A percentile compares a stretch with the other conserved stretches of the same genome.
These are phyloP conservation scores for Trichophyton rubrum DNA, from an alignment of 2,329 filamentous ascomycete genomes.

Conservation along the genomic window DNA sequence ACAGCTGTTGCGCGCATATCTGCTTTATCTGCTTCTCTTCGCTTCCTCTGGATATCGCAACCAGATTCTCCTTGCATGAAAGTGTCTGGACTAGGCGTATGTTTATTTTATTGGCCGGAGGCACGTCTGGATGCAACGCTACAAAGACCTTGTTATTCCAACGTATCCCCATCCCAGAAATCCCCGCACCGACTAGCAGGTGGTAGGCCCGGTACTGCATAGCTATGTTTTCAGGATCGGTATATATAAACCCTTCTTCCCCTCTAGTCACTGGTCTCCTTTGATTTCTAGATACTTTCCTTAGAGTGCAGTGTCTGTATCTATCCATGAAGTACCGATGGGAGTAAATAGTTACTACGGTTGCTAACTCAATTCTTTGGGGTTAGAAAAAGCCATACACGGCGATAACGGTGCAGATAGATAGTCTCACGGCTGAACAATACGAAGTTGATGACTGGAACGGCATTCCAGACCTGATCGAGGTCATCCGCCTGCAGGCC, in stretches of 20 bases:
- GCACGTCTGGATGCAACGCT: not conserved
- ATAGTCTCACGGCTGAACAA: conserved; percentile 76
- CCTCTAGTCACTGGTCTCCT: not conserved
- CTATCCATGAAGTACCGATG: not conserved
- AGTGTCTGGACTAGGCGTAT: not conserved
- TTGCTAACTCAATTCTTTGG: not conserved
- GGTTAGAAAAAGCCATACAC: conserved; percentile 71
- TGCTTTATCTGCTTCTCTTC: not conserved
- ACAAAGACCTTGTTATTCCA: not conserved
- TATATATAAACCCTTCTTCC: not conserved
- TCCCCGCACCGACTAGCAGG: not conserved
- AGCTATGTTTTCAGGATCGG: conserved; percentile 6
- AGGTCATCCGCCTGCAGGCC: conserved; percentile 79
- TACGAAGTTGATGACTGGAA: conserved; percentile 85
- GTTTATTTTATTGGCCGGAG: not conserved
- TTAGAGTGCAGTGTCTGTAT: not conserved
- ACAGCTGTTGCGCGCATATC: not conserved
- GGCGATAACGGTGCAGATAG: conserved; percentile 83
- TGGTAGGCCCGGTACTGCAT: not conserved
- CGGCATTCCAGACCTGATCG: conserved; percentile 85
- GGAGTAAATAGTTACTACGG: not conserved
- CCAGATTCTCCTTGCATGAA: not conserved
- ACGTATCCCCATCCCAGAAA: not conserved
- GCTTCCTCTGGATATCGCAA: not conserved
- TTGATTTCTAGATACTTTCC: not conserved